phyloP scores from a whole-genome alignment of 2,329 filamentous ascomycete species.

The Sporothrix phasma region DNA sequence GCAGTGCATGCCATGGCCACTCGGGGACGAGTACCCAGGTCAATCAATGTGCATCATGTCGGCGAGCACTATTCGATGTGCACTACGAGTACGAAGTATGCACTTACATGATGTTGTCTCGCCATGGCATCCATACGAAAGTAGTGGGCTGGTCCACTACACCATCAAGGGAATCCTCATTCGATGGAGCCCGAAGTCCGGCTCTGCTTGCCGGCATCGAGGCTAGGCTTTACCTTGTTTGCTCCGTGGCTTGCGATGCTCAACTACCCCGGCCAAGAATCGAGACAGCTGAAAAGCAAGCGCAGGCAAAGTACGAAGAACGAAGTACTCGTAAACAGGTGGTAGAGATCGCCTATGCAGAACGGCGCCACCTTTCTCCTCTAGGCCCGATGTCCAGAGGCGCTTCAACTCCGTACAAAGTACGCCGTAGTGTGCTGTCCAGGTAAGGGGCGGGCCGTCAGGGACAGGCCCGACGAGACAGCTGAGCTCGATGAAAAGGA shows the following conservation, averaged over 20 bases:
- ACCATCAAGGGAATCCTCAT: neutral
- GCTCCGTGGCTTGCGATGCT: neutral
- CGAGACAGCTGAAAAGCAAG: neutral
- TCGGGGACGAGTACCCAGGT: neutral
- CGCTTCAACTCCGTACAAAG: neutral
- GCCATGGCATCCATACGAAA: neutral
- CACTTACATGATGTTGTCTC: too few relatives aligned
- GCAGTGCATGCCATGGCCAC: neutral
- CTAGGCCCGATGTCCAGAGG: too few relatives aligned
- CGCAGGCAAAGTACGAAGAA: neutral
- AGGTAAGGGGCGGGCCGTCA: too few relatives aligned
- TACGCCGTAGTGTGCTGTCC: too few relatives aligned
- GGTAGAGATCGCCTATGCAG: slow-evolving; percentile 4
- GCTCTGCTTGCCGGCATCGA: neutral
- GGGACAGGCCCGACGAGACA: too few relatives aligned
- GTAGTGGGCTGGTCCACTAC: neutral
- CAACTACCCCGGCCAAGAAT: neutral
- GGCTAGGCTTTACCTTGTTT: neutral
- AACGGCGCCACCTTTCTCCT: too few relatives aligned
- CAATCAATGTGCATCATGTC: neutral
- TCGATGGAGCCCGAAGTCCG: neutral
- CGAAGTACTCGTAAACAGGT: too few relatives aligned
- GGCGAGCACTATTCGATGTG: neutral
- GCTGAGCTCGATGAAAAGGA: neutral
- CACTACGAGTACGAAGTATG: neutral